Conservation (phyloP, 2,329 filamentous ascomycete species). For the Cercospora brassicicola region DNA sequence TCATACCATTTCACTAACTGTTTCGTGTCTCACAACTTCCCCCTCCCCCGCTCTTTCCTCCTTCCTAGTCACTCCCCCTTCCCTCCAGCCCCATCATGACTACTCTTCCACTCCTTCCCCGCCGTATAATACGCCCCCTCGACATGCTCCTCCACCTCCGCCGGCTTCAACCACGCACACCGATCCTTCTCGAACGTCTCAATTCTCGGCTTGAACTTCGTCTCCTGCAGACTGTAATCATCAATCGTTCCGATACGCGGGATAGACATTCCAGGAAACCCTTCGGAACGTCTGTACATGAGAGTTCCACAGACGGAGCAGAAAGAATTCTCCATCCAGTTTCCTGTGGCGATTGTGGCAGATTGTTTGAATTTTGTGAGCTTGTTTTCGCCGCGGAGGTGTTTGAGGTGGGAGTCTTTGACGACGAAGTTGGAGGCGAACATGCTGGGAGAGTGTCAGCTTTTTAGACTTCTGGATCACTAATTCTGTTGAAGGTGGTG, state of each 20-base stretch:
- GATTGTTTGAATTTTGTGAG: slow-evolving; percentile 51
- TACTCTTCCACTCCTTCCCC: slow-evolving; percentile 17
- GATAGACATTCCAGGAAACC: slow-evolving; percentile 50
- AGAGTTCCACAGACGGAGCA: slow-evolving; percentile 61
- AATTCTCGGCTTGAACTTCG: slow-evolving; percentile 53
- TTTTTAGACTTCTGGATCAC: no score
- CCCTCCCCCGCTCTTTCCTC: neutral
- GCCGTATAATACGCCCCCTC: slow-evolving; percentile 22
- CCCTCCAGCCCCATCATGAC: slow-evolving; percentile 2
- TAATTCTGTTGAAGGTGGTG: no score
- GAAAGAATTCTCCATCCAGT: slow-evolving; percentile 62
- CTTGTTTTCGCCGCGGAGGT: slow-evolving; percentile 55
- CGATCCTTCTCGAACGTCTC: slow-evolving; percentile 56
- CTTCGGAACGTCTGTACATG: slow-evolving; percentile 54
- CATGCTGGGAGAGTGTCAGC: slow-evolving; percentile 41
- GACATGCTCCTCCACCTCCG: slow-evolving; percentile 17
- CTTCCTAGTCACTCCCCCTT: neutral
- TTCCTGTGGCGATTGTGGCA: slow-evolving; percentile 50
- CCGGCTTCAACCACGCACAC: slow-evolving; percentile 36
- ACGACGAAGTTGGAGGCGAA: slow-evolving; percentile 61
- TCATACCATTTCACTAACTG: neutral
- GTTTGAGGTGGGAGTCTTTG: slow-evolving; percentile 47
- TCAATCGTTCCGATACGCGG: slow-evolving; percentile 62
- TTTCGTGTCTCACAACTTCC: neutral
- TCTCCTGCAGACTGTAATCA: slow-evolving; percentile 60